Evolutionary conservation across 2,329 filamentous ascomycete species (phyloP).

Genomic region (Monosporascus cannonballus): DNA sequence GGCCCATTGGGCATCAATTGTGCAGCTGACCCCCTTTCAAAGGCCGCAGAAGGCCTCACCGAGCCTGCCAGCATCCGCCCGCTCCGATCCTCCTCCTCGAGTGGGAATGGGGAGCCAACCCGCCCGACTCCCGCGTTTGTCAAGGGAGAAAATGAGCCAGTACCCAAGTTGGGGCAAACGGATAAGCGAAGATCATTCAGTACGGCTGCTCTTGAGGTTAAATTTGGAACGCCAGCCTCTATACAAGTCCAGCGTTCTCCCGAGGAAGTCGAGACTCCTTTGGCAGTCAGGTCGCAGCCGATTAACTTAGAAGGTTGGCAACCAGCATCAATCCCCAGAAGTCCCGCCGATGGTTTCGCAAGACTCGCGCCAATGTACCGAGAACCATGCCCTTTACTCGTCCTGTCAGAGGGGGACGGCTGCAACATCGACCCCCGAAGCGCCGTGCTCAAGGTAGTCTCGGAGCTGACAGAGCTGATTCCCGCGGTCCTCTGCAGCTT

Average conservation of each 20-base stretch:
- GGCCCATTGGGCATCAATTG: neutral
- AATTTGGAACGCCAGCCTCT: neutral
- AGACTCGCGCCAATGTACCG: neutral
- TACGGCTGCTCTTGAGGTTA: neutral
- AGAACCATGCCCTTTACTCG: neutral
- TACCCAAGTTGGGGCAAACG: neutral
- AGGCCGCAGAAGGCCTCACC: neutral
- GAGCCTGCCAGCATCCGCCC: neutral
- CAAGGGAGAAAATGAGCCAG: neutral
- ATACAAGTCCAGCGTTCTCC: neutral
- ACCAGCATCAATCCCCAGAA: too few species aligned
- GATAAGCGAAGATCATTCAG: neutral
- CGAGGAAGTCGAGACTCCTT: too few species aligned
- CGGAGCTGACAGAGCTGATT: constrained; percentile 15
- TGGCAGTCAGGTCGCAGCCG: too few species aligned
- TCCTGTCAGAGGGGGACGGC: neutral
- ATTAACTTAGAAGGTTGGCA: too few species aligned
- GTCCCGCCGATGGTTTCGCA: neutral
- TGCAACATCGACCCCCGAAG: constrained; percentile 1
- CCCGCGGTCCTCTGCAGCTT: constrained; percentile 16
- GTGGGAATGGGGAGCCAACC: neutral
- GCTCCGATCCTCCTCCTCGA: neutral
- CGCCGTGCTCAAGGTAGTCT: constrained; percentile 2
- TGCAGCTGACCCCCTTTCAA: neutral
- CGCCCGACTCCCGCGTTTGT: neutral